A percentile compares a stretch with the other conserved stretches of the same genome.
These are phyloP conservation scores for Iberis pinnata DNA, from an alignment of 345 rosid genomes.

Conservation along the genomic window DNA sequence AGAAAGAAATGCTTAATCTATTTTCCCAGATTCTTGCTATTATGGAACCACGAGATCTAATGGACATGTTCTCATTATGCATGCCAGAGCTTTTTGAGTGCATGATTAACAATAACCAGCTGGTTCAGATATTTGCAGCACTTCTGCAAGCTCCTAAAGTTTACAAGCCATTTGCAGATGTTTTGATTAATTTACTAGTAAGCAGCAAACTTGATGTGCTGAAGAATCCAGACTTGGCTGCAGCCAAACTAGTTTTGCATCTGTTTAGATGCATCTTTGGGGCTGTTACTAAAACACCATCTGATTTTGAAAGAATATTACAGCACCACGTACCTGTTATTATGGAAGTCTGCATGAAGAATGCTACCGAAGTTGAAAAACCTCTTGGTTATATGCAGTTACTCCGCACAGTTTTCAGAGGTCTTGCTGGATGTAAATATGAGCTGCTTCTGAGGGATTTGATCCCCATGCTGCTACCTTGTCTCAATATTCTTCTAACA, in stretches of 20 bases:
- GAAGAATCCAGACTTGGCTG: constrained; percentile 81
- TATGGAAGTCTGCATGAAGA: constrained; percentile 94
- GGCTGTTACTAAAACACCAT: constrained; percentile 82
- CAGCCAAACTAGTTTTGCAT: constrained; percentile 83
- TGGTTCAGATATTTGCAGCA: constrained; percentile 86
- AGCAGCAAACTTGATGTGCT: constrained; percentile 80
- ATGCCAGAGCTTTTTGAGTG: constrained; percentile 97
- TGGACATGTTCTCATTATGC: constrained; percentile 98
- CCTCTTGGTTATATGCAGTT: constrained; percentile 94
- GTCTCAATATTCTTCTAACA: constrained; percentile 78
- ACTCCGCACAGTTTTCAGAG: constrained; percentile 83
- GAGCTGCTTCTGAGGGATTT: constrained; percentile 84
- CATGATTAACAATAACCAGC: constrained; percentile 83
- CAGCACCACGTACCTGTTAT: constrained; percentile 95
- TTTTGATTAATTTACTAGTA: constrained; percentile 80
- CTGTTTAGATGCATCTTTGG: constrained; percentile 87
- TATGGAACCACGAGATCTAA: constrained; percentile 96
- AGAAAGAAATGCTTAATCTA: constrained; percentile 79
- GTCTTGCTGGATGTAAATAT: constrained; percentile 87
- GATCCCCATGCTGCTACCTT: constrained; percentile 82
- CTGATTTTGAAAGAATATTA: constrained; percentile 92
- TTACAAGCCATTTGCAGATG: constrained; percentile 85
- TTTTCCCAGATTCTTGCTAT: constrained; percentile 89
- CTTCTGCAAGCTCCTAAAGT: constrained; percentile 79
- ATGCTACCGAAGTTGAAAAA: constrained; percentile 85